phyloP scores from a whole-genome alignment of 441 rosid species.

The Capsella rubella region DNA sequence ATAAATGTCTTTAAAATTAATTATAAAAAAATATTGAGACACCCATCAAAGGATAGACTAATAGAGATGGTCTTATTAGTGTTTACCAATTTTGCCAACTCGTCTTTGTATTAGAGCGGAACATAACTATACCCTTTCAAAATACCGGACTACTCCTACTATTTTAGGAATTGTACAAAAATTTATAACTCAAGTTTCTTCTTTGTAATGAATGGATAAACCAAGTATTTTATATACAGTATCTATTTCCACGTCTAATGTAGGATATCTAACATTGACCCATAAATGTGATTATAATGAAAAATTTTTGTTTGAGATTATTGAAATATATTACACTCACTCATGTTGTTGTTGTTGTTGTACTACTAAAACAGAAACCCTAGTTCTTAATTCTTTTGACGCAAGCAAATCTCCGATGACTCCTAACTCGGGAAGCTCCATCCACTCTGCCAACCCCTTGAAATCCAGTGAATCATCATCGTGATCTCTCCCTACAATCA shows the following conservation, averaged over 20 bases:
- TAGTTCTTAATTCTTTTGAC: constrained; percentile 44
- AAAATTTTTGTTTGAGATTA: neutral
- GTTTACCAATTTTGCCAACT: neutral
- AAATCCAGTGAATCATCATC: constrained; percentile 28
- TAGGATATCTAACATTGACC: neutral
- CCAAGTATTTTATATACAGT: neutral
- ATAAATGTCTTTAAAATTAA: too few species aligned
- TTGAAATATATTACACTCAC: constrained; percentile 24
- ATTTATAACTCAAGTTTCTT: neutral
- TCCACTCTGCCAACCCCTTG: constrained; percentile 47
- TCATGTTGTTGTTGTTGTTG: constrained; percentile 43
- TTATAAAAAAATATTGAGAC: too few species aligned
- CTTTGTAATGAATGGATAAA: neutral
- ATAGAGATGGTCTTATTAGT: neutral
- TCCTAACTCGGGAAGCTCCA: constrained; percentile 59
- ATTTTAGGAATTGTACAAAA: neutral
- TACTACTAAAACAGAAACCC: constrained; percentile 48
- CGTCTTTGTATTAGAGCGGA: neutral
- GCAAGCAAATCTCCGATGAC: constrained; percentile 54
- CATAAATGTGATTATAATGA: neutral
- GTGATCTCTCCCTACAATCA: constrained; percentile 54
- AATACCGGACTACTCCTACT: neutral
- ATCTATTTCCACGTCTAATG: neutral
- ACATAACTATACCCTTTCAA: neutral
- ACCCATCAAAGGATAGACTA: too few species aligned